Base-by-base conservation (phyloP, 495 filamentous ascomycete genomes). In the Xylaria castorea region DNA sequence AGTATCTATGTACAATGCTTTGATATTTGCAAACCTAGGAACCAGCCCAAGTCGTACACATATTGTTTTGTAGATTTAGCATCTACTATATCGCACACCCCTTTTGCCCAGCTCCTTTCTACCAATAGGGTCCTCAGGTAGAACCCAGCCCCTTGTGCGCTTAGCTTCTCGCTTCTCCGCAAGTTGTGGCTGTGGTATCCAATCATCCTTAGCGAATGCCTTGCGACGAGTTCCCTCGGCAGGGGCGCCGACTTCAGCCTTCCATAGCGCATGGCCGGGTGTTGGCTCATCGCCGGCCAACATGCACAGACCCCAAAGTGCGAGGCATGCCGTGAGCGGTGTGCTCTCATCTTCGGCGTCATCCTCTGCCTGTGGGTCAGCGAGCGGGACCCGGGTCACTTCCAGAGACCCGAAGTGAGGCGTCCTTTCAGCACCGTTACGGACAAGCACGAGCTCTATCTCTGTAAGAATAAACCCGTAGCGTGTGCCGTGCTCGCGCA, bases 381-480 rank as follows among this genome's bases (percentile, higher is more conserved):
- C 83, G 30, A 89, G 86, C 76, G 87, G 87, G 16, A 89, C 85
- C 5, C 89, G 85, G 5, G 90, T 89, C 38, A 97, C 85, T 79
- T 98, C 94, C 5, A 98, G 82, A 80, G 86, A 92, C 2, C 94
- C 94, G 77, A 97, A 98, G 74, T 94, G 90, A 0, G 94, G 94
- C 4, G 90, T 88, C 27, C 82, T 81, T 66, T 93, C 92, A 68
- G 86, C 89, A 44, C 91, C 92, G 67, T 92, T 92, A 63, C 94
- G 93, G 0, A 97, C 93, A 78, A 94, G 92, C 40, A 97, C 90
- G 16, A 97, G 91, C 83, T 97, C 94, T 77, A 97, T 97, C 79
- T 97, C 94, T 0, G 93, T 97, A 68, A 97, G 90, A 77, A 97
- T 95, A 85, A 97, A 97, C 40, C 94, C 94, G 80, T 97, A 97